These are phyloP conservation scores for Trichosporon sp. DNA, from an alignment of 1,284 basidiomycete species.

Conservation along the genomic window DNA sequence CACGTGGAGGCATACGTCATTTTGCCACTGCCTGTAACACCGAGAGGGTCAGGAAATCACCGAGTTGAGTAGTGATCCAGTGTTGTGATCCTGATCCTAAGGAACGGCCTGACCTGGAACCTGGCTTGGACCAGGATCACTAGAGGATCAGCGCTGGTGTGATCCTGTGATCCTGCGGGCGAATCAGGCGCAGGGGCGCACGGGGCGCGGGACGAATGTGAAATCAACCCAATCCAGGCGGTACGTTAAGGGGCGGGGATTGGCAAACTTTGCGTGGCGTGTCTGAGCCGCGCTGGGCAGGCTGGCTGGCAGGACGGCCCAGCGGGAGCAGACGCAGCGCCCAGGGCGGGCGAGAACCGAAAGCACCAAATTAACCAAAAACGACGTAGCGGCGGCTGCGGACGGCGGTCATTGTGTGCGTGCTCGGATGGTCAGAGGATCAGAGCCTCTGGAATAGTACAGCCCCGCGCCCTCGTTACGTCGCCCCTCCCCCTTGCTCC, in stretches of 20 bases:
- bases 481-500: neutral
- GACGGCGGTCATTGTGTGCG: neutral
- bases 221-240: neutral
- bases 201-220: neutral
- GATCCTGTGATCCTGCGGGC: neutral
- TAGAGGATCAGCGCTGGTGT: neutral
- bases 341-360: neutral
- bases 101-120: neutral
- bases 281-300: neutral
- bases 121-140: neutral
- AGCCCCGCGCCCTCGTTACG: neutral
- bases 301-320: neutral
- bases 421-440: neutral
- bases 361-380: neutral
- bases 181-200: neutral
- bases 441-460: neutral
- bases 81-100: neutral
- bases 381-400: neutral
- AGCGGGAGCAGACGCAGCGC: neutral
- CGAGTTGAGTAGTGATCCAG: neutral
- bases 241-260: neutral
- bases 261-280: conserved; percentile 2
- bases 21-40: neutral
- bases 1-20: neutral
- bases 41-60: neutral